These are phyloP conservation scores for Jimgerdemannia flammicorona DNA, from an alignment of 192 early-diverging fungal species.

Conservation along the genomic window DNA sequence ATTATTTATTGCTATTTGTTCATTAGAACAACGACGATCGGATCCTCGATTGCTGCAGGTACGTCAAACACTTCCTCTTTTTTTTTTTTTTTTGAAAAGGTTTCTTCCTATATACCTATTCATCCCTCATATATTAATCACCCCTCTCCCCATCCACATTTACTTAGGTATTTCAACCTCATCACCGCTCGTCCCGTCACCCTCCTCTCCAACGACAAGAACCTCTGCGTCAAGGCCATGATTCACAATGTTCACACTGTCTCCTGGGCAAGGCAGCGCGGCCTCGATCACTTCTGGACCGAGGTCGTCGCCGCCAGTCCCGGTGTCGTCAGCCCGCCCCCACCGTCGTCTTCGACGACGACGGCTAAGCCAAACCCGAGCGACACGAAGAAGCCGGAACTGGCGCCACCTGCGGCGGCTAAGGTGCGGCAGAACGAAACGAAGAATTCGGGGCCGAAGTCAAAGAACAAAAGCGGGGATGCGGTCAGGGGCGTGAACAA, in stretches of 20 bases:
- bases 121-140: too few relatives aligned
- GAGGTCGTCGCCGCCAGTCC: background rate
- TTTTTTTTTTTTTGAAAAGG: too few relatives aligned
- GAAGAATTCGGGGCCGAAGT: too few relatives aligned
- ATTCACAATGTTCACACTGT: conserved; percentile 43
- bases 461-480: too few relatives aligned
- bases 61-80: conserved; percentile 18
- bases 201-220: conserved; percentile 55
- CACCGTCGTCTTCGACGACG: too few relatives aligned
- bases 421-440: too few relatives aligned
- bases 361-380: too few relatives aligned
- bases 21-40: conserved; percentile 44
- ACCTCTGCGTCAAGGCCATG: conserved; percentile 53
- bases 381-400: too few relatives aligned
- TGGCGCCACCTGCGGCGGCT: too few relatives aligned
- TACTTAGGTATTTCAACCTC: conserved; percentile 21
- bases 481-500: background rate
- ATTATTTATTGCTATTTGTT: background rate
- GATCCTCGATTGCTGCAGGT: conserved; percentile 58
- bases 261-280: conserved; percentile 13
- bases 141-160: background rate
- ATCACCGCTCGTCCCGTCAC: conserved; percentile 18
- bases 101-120: background rate
- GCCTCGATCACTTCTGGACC: conserved; percentile 1
- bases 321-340: background rate